Conservation (phyloP, 495 filamentous ascomycete genomes). For the Aspergillus sclerotiicarbonarius region DNA sequence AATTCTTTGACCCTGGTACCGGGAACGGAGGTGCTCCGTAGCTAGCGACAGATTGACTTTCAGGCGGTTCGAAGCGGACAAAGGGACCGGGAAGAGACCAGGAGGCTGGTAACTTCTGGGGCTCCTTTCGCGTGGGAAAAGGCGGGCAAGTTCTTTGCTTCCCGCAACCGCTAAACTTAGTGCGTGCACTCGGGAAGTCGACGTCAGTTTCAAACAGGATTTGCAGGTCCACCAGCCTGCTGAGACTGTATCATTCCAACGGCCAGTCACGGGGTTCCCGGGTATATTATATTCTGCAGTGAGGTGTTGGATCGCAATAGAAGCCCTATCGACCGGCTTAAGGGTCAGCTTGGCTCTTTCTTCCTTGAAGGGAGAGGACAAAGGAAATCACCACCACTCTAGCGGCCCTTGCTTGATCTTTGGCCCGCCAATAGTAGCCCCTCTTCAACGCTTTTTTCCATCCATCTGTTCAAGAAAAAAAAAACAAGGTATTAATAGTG, state of each 20-base stretch:
- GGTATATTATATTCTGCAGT: background rate
- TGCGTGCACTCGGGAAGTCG: slow-evolving; percentile 10
- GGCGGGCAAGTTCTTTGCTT: slow-evolving; percentile 20
- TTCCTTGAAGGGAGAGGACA: background rate
- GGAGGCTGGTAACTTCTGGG: slow-evolving; percentile 28
- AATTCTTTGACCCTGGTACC: slow-evolving; percentile 5
- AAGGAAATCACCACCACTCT: background rate
- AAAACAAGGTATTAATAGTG: slow-evolving; percentile 10
- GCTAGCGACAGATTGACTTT: slow-evolving; percentile 23
- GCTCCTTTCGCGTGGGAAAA: slow-evolving; percentile 22
- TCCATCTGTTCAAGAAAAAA: slow-evolving; percentile 1
- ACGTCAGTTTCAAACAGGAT: slow-evolving; percentile 15
- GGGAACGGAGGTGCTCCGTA: slow-evolving; percentile 2
- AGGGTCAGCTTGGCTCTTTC: background rate
- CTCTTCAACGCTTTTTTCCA: background rate
- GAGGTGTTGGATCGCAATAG: background rate
- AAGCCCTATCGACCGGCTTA: background rate
- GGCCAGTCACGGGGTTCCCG: background rate
- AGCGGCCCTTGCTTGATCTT: background rate
- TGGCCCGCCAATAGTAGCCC: slow-evolving; percentile 1
- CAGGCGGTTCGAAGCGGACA: slow-evolving; percentile 12
- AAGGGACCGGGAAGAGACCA: slow-evolving; percentile 19
- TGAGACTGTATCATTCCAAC: slow-evolving; percentile 1
- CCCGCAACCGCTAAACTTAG: slow-evolving; percentile 22
- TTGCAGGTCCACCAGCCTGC: slow-evolving; percentile 7